Evolutionary conservation across 345 rosid genomes (phyloP), one percentile per base, ranked within the genome.

Genomic region (Atalantia buxifolia): DNA sequence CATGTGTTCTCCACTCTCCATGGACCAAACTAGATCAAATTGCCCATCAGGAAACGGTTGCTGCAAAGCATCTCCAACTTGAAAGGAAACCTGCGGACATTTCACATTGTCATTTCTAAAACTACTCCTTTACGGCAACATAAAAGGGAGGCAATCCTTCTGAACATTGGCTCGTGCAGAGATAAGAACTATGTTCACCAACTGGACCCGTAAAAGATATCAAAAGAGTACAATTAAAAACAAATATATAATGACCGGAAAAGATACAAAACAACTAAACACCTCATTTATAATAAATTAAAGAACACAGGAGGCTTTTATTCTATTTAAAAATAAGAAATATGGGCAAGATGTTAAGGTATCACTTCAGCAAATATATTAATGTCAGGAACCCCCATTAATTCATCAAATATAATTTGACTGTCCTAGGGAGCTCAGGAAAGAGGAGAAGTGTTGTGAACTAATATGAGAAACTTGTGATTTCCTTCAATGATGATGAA

Each of bases 1-100:
- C 93, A 95, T 92, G 87, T 93, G 99, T 79, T 95, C 99, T 79
- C 97, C 97, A 38, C 99, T 95, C 87, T 93, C 99, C 98, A 93
- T 95, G 40, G 97, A 93, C 98, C 98, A 95, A 13, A 95, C 97
- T 7, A 93, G 87, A 85, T 95, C 93, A 77, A 95, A 95, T 56
- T 82, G 84, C 2, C 81, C 90, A 80, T 91, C 97, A 25, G 95
- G 91, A 85, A 95, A 95, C 56, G 99, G 99, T 79, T 95, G 98
- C 18, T 88, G 85, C 83, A 95, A 82, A 36, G 98, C 98, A 85
- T 95, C 95, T 64, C 90, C 98, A 72, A 95, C 98, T 89, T 85
- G 95, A 84, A 92, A 92, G 6, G 92, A 85, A 33, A 81, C 93
- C 98, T 92, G 84, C 76, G 12, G 78, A 69, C 59, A 28, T 35